These are phyloP conservation scores for Salicornia ramosissima DNA, from an alignment of 148 eudicot species.

Conservation along the genomic window DNA sequence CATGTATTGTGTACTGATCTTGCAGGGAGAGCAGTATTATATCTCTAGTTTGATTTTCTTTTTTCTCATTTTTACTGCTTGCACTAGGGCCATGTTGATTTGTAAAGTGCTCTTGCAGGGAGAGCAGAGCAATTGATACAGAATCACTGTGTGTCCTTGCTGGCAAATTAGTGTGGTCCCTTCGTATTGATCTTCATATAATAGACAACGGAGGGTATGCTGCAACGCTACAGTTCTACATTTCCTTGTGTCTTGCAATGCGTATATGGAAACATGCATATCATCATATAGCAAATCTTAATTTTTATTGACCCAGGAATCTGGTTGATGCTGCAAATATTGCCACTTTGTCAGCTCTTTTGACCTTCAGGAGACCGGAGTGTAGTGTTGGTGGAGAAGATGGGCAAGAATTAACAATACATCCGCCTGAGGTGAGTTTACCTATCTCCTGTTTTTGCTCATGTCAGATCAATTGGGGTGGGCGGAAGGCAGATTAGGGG, in stretches of 20 bases:
- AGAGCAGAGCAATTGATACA: conserved; percentile 93
- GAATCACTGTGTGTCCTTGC: conserved; percentile 92
- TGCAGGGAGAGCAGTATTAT: background rate
- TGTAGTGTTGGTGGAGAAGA: conserved; percentile 84
- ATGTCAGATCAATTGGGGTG: too few species aligned
- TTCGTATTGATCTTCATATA: conserved; percentile 88
- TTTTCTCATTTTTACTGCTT: background rate
- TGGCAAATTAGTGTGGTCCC: conserved; percentile 86
- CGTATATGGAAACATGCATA: conserved; percentile 10
- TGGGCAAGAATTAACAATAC: conserved; percentile 76
- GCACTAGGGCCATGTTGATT: background rate
- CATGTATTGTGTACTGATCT: too few species aligned
- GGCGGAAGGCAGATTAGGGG: too few species aligned
- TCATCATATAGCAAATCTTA: background rate
- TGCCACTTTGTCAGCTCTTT: conserved; percentile 90
- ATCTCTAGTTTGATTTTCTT: background rate
- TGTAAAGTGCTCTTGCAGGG: conserved; percentile 50
- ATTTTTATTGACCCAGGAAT: conserved; percentile 43
- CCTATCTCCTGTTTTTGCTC: conserved; percentile 14
- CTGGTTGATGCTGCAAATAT: conserved; percentile 97
- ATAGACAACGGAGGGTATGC: conserved; percentile 90
- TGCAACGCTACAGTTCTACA: conserved; percentile 2
- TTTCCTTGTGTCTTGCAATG: background rate
- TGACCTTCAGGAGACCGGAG: conserved; percentile 87
- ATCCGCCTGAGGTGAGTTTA: conserved; percentile 75